These are phyloP conservation scores for Trichoderma arundinaceum DNA, from an alignment of 2,329 filamentous ascomycete species.

Conservation along the genomic window DNA sequence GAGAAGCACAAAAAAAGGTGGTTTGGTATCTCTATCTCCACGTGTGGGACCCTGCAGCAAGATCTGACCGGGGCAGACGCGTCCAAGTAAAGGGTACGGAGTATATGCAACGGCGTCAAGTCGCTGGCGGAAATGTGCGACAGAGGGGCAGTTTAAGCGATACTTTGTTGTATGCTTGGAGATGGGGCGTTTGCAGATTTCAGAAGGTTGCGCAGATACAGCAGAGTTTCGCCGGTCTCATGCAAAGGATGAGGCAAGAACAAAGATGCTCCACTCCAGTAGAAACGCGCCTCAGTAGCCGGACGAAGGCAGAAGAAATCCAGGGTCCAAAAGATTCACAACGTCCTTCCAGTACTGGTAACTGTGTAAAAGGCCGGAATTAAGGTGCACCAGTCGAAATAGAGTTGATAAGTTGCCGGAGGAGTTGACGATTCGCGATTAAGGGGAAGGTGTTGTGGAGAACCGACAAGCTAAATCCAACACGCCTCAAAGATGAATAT, in stretches of 20 bases:
- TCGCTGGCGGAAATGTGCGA: not conserved
- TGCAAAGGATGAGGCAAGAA: slow-evolving; percentile 5
- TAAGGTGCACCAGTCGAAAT: not conserved
- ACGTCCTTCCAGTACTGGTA: not conserved
- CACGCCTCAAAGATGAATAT: not conserved
- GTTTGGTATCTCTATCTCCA: too few relatives aligned
- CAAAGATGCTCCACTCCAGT: not conserved
- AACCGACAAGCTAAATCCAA: not conserved
- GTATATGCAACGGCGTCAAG: not conserved
- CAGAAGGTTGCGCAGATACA: not conserved
- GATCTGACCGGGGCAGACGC: not conserved
- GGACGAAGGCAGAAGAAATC: not conserved
- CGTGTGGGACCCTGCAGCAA: not conserved
- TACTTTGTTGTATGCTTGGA: not conserved
- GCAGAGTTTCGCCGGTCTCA: slow-evolving; percentile 1
- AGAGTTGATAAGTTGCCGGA: not conserved
- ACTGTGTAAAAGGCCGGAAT: not conserved
- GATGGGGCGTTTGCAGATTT: not conserved
- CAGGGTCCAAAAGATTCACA: not conserved
- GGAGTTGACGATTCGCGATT: not conserved
- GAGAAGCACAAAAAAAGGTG: not conserved
- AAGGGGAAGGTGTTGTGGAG: slow-evolving; percentile 8
- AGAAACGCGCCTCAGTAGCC: not conserved
- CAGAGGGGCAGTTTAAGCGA: not conserved
- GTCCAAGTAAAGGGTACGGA: not conserved